Conservation (phyloP, 208 protist species). For the Entamoeba invadens region DNA sequence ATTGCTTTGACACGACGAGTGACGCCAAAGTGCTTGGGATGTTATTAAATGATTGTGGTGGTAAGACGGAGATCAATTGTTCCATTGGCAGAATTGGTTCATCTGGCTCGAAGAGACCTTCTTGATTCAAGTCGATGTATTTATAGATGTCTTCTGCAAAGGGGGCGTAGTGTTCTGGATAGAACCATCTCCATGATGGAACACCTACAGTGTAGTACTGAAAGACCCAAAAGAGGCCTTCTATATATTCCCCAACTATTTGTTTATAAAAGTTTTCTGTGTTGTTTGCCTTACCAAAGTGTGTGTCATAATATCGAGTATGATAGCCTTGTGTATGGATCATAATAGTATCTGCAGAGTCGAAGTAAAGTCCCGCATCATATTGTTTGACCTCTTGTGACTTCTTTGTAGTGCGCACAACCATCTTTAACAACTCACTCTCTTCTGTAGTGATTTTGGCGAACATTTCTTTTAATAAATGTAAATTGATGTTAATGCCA, state of each 20-base stretch:
- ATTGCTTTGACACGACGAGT: slow-evolving; percentile 35
- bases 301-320: neutral
- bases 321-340: neutral
- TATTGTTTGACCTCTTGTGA: neutral
- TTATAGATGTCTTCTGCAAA: slow-evolving; percentile 58
- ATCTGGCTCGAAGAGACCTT: neutral
- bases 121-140: neutral
- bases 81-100: slow-evolving; percentile 75
- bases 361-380: neutral
- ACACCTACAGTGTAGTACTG: slow-evolving; percentile 90
- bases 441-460: neutral
- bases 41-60: slow-evolving; percentile 50
- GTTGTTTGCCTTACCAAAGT: neutral
- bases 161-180: slow-evolving; percentile 92
- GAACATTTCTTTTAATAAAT: neutral
- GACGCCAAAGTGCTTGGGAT: slow-evolving; percentile 52
- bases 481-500: neutral
- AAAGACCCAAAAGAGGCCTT: slow-evolving; percentile 91
- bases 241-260: slow-evolving; percentile 52
- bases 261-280: neutral
- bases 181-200: slow-evolving; percentile 81
- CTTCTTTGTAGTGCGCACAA: neutral
- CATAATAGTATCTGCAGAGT: neutral
- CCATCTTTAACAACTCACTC: neutral
- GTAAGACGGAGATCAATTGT: slow-evolving; percentile 85